Evolutionary conservation across 108 stramenopile genomes (phyloP).

Genomic region (Pseudonitzschia delicatissima): DNA sequence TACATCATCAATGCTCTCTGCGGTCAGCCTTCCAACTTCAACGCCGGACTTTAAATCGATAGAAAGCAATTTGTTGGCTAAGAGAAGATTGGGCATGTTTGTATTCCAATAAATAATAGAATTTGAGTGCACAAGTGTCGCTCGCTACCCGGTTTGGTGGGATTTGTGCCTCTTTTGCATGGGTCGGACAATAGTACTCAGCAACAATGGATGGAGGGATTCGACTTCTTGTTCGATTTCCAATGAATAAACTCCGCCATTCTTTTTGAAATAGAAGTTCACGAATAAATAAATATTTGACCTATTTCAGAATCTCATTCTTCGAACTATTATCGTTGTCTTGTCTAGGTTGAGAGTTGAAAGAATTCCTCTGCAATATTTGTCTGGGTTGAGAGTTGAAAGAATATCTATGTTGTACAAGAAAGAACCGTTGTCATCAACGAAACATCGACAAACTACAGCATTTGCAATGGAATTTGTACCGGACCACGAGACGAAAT

Average conservation of each 20-base stretch:
- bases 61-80: neutral
- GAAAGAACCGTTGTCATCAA: no score
- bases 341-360: no score
- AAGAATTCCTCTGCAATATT: no score
- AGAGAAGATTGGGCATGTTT: neutral
- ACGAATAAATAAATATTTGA: no score
- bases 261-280: slow-evolving; percentile 6
- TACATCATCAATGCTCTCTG: slow-evolving; percentile 45
- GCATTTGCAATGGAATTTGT: no score
- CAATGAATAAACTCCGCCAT: neutral
- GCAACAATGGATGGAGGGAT: neutral
- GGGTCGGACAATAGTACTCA: neutral
- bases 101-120: neutral
- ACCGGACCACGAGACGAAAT: no score
- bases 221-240: neutral
- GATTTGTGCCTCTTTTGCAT: neutral
- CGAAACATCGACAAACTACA: no score
- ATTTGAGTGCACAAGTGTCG: neutral
- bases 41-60: slow-evolving; percentile 39
- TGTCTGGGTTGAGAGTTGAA: no score
- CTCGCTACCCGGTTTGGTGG: neutral
- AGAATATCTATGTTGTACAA: no score
- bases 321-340: no score
- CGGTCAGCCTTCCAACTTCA: slow-evolving; percentile 48
- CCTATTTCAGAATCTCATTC: no score